Conservation (phyloP, 768 basidiomycete genomes). For the Rhizopogon vesiculosus region DNA sequence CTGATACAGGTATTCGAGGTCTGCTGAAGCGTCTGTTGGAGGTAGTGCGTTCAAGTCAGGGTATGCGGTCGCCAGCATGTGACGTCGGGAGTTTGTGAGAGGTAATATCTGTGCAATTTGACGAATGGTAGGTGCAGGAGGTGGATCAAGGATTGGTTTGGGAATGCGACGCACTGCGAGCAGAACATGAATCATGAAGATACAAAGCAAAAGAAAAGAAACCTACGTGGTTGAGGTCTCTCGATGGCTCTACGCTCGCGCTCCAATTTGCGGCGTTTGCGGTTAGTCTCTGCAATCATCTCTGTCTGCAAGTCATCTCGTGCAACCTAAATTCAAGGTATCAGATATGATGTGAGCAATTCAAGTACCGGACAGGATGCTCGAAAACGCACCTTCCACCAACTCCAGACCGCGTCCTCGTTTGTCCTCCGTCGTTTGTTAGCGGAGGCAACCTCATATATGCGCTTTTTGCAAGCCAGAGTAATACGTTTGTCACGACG, state of each 20-base stretch:
- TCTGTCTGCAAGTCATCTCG: conserved; percentile 78
- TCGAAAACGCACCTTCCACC: conserved; percentile 71
- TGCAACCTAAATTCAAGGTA: conserved; percentile 43
- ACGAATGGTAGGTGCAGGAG: conserved; percentile 58
- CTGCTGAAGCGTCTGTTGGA: conserved; percentile 42
- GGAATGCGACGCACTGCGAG: conserved; percentile 59
- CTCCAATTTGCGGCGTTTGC: conserved; percentile 81
- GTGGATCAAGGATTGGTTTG: conserved; percentile 42
- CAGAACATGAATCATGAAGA: background rate
- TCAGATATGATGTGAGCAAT: background rate
- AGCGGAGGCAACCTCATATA: conserved; percentile 61
- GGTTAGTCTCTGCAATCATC: conserved; percentile 86
- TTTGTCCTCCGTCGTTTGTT: conserved; percentile 61
- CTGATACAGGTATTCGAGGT: conserved; percentile 52
- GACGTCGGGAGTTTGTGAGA: conserved; percentile 21
- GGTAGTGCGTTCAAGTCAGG: conserved; percentile 36
- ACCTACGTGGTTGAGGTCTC: conserved; percentile 67
- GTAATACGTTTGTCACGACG: conserved; percentile 79
- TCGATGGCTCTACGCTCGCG: conserved; percentile 79
- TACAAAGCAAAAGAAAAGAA: background rate
- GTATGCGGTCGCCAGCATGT: conserved; percentile 24
- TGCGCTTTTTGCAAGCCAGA: conserved; percentile 70
- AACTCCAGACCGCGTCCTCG: conserved; percentile 79
- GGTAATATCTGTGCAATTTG: conserved; percentile 61
- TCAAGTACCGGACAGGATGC: background rate